A percentile compares a stretch with the other conserved stretches of the same genome.
Conservation (phyloP, 768 basidiomycete species). For the Sporobolomyces roseus region DNA sequence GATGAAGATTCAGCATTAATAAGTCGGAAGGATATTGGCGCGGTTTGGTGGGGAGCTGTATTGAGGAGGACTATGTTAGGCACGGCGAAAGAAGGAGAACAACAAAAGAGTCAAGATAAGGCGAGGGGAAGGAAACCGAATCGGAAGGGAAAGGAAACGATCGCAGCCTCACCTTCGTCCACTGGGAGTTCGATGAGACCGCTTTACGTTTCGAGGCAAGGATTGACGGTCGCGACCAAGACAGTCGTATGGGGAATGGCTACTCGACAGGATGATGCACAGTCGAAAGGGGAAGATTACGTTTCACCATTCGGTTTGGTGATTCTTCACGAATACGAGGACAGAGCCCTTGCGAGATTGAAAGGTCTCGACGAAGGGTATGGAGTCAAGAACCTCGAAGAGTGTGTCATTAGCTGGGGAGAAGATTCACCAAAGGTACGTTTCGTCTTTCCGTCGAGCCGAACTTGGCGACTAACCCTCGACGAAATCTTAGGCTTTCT, state of each 20-base stretch:
- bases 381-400: constrained; percentile 36
- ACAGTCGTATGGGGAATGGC: constrained; percentile 39
- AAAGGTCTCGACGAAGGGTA: constrained; percentile 33
- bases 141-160: constrained; percentile 6
- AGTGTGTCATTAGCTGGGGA: constrained; percentile 34
- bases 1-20: constrained; percentile 40
- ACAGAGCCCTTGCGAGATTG: constrained; percentile 23
- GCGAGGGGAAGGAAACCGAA: constrained; percentile 8
- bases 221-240: constrained; percentile 17
- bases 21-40: constrained; percentile 21
- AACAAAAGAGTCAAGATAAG: background rate
- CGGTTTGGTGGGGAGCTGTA: constrained; percentile 34
- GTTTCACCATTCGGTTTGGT: constrained; percentile 24
- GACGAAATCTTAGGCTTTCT: constrained; percentile 26
- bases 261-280: background rate
- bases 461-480: background rate
- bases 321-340: constrained; percentile 34
- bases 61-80: constrained; percentile 34
- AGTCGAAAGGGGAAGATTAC: constrained; percentile 12
- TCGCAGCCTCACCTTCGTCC: background rate
- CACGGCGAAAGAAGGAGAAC: constrained; percentile 26
- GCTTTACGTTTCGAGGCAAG: constrained; percentile 33
- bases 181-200: constrained; percentile 24
- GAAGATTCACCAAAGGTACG: constrained; percentile 30
- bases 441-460: background rate